Conservation (phyloP, 2,329 filamentous ascomycete genomes). For the Dactylellina drechsleri region DNA sequence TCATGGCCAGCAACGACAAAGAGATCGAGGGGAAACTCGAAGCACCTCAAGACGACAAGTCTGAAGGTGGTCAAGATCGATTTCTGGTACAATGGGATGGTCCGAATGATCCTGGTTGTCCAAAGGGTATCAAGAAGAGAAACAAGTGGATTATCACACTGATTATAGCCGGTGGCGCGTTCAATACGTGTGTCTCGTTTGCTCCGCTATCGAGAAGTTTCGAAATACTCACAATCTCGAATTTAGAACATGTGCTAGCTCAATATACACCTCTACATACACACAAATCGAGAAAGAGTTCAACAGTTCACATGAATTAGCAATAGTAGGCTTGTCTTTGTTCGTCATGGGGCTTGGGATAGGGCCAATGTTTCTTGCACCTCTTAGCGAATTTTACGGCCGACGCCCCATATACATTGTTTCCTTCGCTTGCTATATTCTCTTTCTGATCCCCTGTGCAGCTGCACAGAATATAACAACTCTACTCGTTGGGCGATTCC, state of each 20-base stretch:
- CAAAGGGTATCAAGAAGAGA: constrained; percentile 72
- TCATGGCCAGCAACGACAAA: constrained; percentile 58
- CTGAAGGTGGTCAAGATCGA: constrained; percentile 61
- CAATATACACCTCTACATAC: constrained; percentile 90
- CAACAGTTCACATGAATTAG: constrained; percentile 74
- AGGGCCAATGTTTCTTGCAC: constrained; percentile 69
- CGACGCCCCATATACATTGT: constrained; percentile 81
- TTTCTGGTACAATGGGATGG: constrained; percentile 80
- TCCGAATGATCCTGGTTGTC: constrained; percentile 77
- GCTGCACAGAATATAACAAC: constrained; percentile 84
- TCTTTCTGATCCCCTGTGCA: constrained; percentile 84
- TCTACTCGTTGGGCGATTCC: constrained; percentile 79
- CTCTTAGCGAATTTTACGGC: constrained; percentile 77
- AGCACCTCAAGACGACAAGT: constrained; percentile 28
- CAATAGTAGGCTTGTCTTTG: constrained; percentile 80
- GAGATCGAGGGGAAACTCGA: constrained; percentile 50
- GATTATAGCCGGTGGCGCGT: constrained; percentile 77
- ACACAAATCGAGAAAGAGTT: constrained; percentile 79
- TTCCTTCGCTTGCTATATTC: constrained; percentile 77
- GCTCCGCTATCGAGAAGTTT: neutral
- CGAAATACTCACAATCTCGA: neutral
- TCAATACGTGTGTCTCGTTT: constrained; percentile 76
- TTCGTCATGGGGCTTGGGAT: constrained; percentile 80
- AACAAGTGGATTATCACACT: constrained; percentile 82
- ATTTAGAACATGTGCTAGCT: constrained; percentile 79